Evolutionary conservation across 768 basidiomycete species (phyloP).

Genomic region (Cystobasidium ongulense): DNA sequence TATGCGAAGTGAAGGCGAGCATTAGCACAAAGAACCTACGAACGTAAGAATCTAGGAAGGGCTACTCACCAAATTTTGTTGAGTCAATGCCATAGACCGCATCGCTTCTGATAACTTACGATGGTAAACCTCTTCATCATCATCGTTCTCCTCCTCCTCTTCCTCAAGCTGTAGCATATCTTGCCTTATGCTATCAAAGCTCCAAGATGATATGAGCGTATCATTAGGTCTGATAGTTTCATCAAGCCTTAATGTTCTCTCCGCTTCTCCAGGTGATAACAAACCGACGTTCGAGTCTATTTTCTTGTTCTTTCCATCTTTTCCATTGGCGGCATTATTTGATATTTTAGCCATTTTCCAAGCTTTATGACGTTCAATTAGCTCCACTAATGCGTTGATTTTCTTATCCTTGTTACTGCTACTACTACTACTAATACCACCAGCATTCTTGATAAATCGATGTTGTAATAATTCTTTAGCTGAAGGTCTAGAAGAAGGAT

Average conservation of each 20-base stretch:
- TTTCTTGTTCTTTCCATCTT: background rate
- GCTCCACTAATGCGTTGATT: slow-evolving; percentile 72
- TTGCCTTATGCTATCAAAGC: slow-evolving; percentile 72
- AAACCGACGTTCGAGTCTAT: background rate
- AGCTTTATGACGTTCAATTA: slow-evolving; percentile 79
- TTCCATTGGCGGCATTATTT: slow-evolving; percentile 43
- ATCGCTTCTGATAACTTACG: background rate
- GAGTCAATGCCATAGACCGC: slow-evolving; percentile 6
- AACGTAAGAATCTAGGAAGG: too few relatives aligned
- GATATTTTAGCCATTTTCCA: slow-evolving; percentile 54
- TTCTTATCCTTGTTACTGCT: slow-evolving; percentile 42
- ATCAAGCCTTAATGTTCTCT: background rate
- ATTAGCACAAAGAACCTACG: too few relatives aligned
- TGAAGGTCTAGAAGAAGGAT: slow-evolving; percentile 73
- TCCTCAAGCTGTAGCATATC: slow-evolving; percentile 41
- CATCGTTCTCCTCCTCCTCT: slow-evolving; percentile 47
- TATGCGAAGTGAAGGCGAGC: background rate
- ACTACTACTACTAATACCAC: background rate
- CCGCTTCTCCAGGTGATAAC: background rate
- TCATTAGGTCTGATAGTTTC: slow-evolving; percentile 26
- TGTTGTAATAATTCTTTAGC: slow-evolving; percentile 90
- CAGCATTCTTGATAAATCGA: slow-evolving; percentile 74
- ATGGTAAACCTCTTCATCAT: slow-evolving; percentile 45
- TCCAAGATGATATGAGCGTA: slow-evolving; percentile 87
- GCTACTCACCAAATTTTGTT: slow-evolving; percentile 10